Evolutionary conservation across 805 yeast genomes (phyloP).

Genomic region (Ogataea nitratoaversa): DNA sequence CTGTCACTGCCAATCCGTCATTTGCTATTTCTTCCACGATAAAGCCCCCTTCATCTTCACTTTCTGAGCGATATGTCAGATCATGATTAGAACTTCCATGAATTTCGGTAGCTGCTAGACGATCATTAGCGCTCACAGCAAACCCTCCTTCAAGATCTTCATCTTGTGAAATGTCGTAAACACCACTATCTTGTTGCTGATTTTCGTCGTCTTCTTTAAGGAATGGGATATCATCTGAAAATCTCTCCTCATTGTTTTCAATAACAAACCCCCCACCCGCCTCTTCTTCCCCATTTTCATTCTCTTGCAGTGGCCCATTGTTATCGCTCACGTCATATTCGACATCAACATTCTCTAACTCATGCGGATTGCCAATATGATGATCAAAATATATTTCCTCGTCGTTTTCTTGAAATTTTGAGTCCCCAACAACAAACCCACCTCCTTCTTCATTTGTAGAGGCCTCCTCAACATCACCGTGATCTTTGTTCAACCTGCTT

Average conservation of each 20-base stretch:
- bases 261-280: conserved; percentile 3
- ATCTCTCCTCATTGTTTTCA: not conserved
- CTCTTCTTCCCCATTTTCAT: not conserved
- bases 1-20: too few relatives aligned
- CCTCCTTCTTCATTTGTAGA: conserved; percentile 14
- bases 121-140: conserved; percentile 11
- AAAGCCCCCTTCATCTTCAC: not conserved
- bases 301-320: too few relatives aligned
- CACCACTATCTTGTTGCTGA: too few relatives aligned
- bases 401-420: conserved; percentile 1
- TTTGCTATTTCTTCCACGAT: not conserved
- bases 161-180: conserved; percentile 3
- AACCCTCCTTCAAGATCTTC: conserved; percentile 23
- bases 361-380: conserved; percentile 2
- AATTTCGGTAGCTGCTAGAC: conserved; percentile 3
- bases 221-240: too few relatives aligned
- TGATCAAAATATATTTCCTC: conserved; percentile 9
- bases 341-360: conserved; percentile 3
- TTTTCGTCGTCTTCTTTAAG: too few relatives aligned
- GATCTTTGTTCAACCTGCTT: conserved; percentile 42
- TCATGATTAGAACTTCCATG: not conserved
- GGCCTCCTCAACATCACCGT: conserved; percentile 36
- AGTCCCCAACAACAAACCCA: conserved; percentile 19
- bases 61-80: not conserved
- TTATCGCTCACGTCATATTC: conserved; percentile 2